Evolutionary conservation across 2,329 filamentous ascomycete genomes (phyloP), one percentile per base, ranked within the genome.

Genomic region (Atkinsonella hypoxylon): DNA sequence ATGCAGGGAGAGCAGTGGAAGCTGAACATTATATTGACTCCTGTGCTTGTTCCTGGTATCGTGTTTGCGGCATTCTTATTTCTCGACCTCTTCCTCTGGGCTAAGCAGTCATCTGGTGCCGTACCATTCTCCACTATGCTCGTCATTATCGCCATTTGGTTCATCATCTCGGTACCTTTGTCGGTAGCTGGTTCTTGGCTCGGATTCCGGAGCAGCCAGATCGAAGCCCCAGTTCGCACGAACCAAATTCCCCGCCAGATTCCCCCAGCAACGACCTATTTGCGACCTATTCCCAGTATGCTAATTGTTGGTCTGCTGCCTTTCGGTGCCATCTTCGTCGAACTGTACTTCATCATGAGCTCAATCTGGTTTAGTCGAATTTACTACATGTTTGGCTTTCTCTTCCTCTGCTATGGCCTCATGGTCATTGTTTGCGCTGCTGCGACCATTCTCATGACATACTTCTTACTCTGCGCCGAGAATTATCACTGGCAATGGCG

Each of bases 401-500:
- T 98, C 36, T 98, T 98, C 76, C 78, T 98, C 51, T 96, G 90
- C 76, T 98, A 95, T 63, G 90, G 87, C 11, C 79, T 98, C 47
- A 96, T 98, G 89, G 89, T 97, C 59, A 86, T 95, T 60, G 97
- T 93, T 1, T 89, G 86, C 53, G 91, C 91, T 0, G 85, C 90
- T 1, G 91, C 94, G 40, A 97, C 93, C 1, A 83, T 97, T 9
- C 74, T 98, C 17, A 84, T 97, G 77, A 87, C 96, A 0, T 98
- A 98, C 70, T 97, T 97, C 74, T 67, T 98, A 59, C 81, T 98
- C 13, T 97, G 91, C 64, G 83, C 88, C 0, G 93, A 98, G 71
- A 93, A 98, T 70, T 98, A 98, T 70, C 87, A 95, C 67, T 98
- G 93, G 93, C 93, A 97, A 61, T 98, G 93, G 93, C 82, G 93